Evolutionary conservation across 2,329 filamentous ascomycete species (phyloP), one percentile per base, ranked within the genome.

Genomic region (Malbranchea zuffiana): DNA sequence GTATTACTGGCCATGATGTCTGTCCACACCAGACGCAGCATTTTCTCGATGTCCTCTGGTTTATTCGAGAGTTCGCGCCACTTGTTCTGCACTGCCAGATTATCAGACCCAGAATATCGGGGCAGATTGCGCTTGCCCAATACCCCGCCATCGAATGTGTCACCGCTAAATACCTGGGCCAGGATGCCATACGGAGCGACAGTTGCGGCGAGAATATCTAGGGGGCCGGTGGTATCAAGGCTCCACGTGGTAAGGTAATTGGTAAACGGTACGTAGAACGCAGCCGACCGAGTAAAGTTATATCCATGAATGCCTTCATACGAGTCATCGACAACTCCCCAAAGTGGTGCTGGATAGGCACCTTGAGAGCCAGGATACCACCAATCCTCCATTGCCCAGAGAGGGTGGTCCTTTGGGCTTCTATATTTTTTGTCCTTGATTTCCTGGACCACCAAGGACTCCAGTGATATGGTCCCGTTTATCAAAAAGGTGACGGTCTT

Each of bases 401-500:
- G 32, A 11, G 37, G 37, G n/a, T 19, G 16, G 1, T 51, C 45
- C 0, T 45, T 44, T 3, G 54, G 43, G 19, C 42, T 46, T 2
- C 39, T n/a, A 34, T 61, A 63, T 6, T 32, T 34, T 41, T 64
- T 64, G 4, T 54, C 46, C 17, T 40, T 30, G 10, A 65, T 45
- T 2, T 48, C 42, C 1, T 45, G 42, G 4, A 65, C 47, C 1
- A 43, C 40, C 0, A 66, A 45, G 8, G 48, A 46, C 5, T 46
- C 39, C 0, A 66, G 34, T 6, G 43, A 47, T 7, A 48, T 42
- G 1, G 62, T 65, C 3, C 59, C 59, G 42, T 69, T 69, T 43
- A 52, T 56, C 1, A 47, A 42, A 42, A 71, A 68, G 0, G 48
- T 47, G 6, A 66, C 62, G 0, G 59, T 62, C 43, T 69, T 69